phyloP scores from a whole-genome alignment of 306 rosid species.

The Mimosa bimucronata region DNA sequence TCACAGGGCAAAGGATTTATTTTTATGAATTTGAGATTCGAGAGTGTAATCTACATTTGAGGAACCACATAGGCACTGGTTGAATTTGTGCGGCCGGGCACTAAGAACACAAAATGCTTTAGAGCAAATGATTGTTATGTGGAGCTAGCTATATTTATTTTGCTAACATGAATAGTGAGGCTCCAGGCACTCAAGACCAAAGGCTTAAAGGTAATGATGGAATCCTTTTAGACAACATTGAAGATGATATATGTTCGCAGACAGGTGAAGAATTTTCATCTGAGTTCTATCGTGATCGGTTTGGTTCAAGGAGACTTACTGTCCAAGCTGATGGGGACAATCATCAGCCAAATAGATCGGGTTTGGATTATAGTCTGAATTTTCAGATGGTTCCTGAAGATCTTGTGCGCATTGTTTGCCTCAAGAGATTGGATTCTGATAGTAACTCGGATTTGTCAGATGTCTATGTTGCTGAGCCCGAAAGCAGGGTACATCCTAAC shows the following conservation, averaged over 20 bases:
- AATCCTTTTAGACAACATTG: constrained; percentile 40
- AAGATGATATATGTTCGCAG: constrained; percentile 58
- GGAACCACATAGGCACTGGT: constrained; percentile 1
- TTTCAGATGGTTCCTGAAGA: constrained; percentile 51
- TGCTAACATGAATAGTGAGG: constrained; percentile 70
- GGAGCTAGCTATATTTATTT: constrained; percentile 38
- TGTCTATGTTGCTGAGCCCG: constrained; percentile 48
- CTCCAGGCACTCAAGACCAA: constrained; percentile 47
- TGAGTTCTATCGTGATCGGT: constrained; percentile 74
- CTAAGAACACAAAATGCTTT: constrained; percentile 28
- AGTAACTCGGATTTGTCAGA: constrained; percentile 55
- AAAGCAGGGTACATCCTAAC: constrained; percentile 52
- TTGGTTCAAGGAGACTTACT: constrained; percentile 57
- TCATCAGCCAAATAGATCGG: constrained; percentile 45
- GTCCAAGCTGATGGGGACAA: constrained; percentile 50
- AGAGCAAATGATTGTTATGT: constrained; percentile 33
- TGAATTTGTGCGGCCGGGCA: constrained; percentile 14
- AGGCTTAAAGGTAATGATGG: constrained; percentile 41
- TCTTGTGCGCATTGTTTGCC: constrained; percentile 49
- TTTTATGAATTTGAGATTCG: constrained; percentile 6
- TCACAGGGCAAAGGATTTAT: constrained; percentile 18
- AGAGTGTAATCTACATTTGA: neutral
- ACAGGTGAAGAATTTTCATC: constrained; percentile 94
- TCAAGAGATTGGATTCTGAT: constrained; percentile 54
- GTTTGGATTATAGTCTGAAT: constrained; percentile 45